phyloP scores from a whole-genome alignment of 139 green algal genomes.

The Raphidocelis subcapitata region DNA sequence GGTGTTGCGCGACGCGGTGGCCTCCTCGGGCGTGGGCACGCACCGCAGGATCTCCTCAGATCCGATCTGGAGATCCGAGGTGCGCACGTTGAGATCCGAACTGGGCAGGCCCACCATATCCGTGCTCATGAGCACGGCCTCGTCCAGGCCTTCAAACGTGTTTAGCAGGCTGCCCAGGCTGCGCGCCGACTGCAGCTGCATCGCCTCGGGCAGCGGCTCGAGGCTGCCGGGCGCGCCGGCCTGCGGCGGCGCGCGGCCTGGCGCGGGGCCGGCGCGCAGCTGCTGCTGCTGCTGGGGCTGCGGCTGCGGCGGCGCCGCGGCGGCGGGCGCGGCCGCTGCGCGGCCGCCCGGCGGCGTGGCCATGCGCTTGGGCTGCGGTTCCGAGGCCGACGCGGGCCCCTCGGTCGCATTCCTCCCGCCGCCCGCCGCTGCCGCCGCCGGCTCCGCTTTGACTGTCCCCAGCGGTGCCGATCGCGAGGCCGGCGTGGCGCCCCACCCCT shows the following conservation, averaged over 20 bases:
- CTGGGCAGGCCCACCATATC: slow-evolving; percentile 14
- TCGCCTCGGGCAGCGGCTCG: not conserved
- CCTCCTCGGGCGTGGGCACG: slow-evolving; percentile 21
- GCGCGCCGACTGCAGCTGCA: not conserved
- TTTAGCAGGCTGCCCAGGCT: not conserved
- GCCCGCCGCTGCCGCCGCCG: not conserved
- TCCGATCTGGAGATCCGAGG: slow-evolving; percentile 8
- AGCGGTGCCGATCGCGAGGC: not conserved
- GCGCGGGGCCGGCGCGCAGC: too few species aligned
- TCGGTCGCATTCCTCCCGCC: too few species aligned
- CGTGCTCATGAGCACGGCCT: slow-evolving; percentile 10
- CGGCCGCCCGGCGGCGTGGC: too few species aligned
- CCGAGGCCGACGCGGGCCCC: too few species aligned
- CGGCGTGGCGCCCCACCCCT: not conserved
- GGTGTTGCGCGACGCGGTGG: slow-evolving; percentile 17
- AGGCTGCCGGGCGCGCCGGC: too few species aligned
- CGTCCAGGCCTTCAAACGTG: slow-evolving; percentile 2
- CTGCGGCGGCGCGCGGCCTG: too few species aligned
- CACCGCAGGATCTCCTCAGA: slow-evolving; percentile 17
- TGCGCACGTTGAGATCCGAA: slow-evolving; percentile 1
- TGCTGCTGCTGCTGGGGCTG: not conserved
- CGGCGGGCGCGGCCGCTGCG: not conserved
- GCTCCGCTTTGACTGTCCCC: not conserved
- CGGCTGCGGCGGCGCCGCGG: not conserved
- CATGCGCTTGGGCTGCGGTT: too few species aligned